phyloP scores from a whole-genome alignment of 176 grass and related monocot species.

The Echinochloa phyllopogon region DNA sequence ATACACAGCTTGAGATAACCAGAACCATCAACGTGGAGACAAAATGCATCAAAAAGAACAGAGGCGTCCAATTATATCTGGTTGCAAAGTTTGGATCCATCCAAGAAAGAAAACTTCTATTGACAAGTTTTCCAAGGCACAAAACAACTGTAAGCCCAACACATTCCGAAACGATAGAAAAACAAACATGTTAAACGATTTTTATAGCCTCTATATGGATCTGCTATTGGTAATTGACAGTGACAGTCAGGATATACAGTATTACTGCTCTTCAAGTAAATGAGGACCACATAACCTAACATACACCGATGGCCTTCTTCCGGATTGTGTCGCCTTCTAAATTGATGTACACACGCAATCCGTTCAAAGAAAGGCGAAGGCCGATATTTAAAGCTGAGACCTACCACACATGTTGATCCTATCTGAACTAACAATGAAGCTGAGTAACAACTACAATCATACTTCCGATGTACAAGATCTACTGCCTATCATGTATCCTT shows the following conservation, averaged over 20 bases:
- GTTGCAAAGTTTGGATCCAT: not conserved
- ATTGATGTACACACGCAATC: conserved; percentile 31
- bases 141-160: not conserved
- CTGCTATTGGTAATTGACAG: conserved; percentile 20
- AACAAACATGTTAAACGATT: too few relatives aligned
- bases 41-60: not conserved
- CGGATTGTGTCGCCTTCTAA: conserved; percentile 40
- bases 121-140: not conserved
- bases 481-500: conserved; percentile 46
- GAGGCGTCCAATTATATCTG: too few relatives aligned
- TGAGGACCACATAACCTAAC: conserved; percentile 1
- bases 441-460: conserved; percentile 33
- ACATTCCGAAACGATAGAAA: not conserved
- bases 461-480: conserved; percentile 56
- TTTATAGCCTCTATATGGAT: conserved; percentile 37
- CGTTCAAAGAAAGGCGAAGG: conserved; percentile 19
- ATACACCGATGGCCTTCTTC: conserved; percentile 17
- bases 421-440: conserved; percentile 25
- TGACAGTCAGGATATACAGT: conserved; percentile 41
- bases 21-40: not conserved
- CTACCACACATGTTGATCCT: conserved; percentile 39
- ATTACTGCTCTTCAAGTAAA: not conserved
- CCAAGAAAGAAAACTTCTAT: not conserved
- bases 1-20: not conserved
- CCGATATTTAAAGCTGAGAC: conserved; percentile 2